Evolutionary conservation across 208 protist species (phyloP), one percentile per base, ranked within the genome.

Genomic region (Porcisia deanei): DNA sequence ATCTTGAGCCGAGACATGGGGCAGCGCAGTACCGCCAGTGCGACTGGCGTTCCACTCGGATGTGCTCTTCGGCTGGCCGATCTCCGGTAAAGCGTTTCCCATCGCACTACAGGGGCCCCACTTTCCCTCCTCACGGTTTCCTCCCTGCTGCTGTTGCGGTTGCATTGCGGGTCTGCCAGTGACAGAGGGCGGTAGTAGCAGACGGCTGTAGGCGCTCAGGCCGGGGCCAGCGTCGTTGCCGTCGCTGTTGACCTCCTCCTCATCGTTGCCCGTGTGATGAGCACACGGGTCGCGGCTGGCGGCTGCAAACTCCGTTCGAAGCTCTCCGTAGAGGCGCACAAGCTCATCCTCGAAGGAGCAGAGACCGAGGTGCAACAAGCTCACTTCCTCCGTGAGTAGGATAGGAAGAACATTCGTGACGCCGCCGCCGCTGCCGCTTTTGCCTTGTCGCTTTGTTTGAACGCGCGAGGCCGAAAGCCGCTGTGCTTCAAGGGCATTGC

Each of bases 261-360:
- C 71, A 2, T 5, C 12, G 45, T 30, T 25, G 45, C 55, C 39
- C 39, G 30, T 58, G 45, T 14, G 25, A 20, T 61, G 53, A 8
- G 47, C 45, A 16, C 43, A 9, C 4, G 64, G 3, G n/a, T 7
- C n/a, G 16, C 64, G 22, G 43, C 25, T 57, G 47, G 58, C 9
- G 10, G 30, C 16, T 9, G 61, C 71, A 2, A 59, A 63, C 9
- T 66, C 59, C 20, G 73, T 65, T 52, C 75, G 78, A 45, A 78
- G 71, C 37, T 66, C 80, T 53, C 78, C 83, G 57, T 88, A 85
- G 49, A 79, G 70, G 52, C 61, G 73, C 8, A 93, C 91, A 10
- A 95, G 85, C 66, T 92, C 87, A 82, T 95, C 91, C 58, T 92
- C 85, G 16, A 85, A 82, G 25, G 87, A 74, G 73, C 91, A 95